These are phyloP conservation scores for Amanita subjunquillea DNA, from an alignment of 768 basidiomycete species.

Conservation along the genomic window DNA sequence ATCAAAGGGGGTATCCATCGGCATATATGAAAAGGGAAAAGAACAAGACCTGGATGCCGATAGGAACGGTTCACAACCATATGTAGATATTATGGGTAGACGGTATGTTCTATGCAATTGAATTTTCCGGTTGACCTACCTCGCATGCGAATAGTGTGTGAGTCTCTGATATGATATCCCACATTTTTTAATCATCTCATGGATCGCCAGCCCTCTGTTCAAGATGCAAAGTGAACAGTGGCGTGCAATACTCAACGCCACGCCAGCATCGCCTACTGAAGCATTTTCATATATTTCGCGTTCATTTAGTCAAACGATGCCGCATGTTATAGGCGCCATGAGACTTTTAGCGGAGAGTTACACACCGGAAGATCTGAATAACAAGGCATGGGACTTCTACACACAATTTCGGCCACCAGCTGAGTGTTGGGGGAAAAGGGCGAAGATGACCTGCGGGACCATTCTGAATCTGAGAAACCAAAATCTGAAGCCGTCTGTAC, in stretches of 20 bases:
- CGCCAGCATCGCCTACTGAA: constrained; percentile 57
- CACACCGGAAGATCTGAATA: constrained; percentile 45
- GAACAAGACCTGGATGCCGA: constrained; percentile 48
- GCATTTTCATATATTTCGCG: constrained; percentile 81
- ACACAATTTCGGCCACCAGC: constrained; percentile 78
- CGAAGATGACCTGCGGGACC: constrained; percentile 56
- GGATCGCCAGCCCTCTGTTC: constrained; percentile 58
- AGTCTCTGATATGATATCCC: constrained; percentile 9
- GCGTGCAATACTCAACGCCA: constrained; percentile 70
- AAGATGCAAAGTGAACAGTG: constrained; percentile 60
- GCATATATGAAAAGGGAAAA: constrained; percentile 63
- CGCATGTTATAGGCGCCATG: constrained; percentile 69
- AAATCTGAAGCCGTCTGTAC: not conserved
- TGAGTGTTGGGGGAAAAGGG: constrained; percentile 78
- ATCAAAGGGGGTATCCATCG: constrained; percentile 75
- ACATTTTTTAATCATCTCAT: not conserved
- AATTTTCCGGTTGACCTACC: not conserved
- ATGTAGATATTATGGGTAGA: constrained; percentile 13
- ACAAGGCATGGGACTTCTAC: constrained; percentile 69
- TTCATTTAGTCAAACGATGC: constrained; percentile 70
- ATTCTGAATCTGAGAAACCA: constrained; percentile 52
- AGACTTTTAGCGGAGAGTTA: constrained; percentile 58
- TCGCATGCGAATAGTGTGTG: constrained; percentile 25
- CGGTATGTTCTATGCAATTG: constrained; percentile 25
- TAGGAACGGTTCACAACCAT: constrained; percentile 15